Percentiles rank a stretch among this genome's conserved stretches.
Conservation (phyloP, 441 rosid genomes). For the Gossypium lobatum region DNA sequence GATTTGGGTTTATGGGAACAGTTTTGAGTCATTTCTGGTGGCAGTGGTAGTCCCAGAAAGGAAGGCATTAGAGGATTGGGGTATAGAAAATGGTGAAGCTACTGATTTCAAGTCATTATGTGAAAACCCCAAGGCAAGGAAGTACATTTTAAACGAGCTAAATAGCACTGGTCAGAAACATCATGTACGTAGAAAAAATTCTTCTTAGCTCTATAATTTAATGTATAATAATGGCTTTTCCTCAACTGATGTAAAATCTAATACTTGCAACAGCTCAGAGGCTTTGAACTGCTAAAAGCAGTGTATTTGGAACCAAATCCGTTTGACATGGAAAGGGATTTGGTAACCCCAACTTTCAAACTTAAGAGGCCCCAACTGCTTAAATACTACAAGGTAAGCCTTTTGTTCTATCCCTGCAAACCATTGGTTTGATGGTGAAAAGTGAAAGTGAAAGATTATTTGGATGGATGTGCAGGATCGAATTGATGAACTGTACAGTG, state of each 20-base stretch:
- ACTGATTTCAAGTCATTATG: slow-evolving; percentile 62
- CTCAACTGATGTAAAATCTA: slow-evolving; percentile 10
- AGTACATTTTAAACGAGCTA: slow-evolving; percentile 65
- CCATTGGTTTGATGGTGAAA: background rate
- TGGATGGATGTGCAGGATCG: slow-evolving; percentile 37
- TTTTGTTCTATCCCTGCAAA: background rate
- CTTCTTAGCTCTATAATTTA: background rate
- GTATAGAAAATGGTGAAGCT: slow-evolving; percentile 33
- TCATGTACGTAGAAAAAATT: slow-evolving; percentile 35
- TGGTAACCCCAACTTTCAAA: slow-evolving; percentile 82
- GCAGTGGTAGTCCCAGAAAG: slow-evolving; percentile 73
- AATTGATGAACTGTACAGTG: slow-evolving; percentile 59
- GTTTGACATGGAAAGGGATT: slow-evolving; percentile 75
- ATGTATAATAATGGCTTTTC: background rate
- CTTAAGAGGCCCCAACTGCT: slow-evolving; percentile 88
- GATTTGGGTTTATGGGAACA: slow-evolving; percentile 74
- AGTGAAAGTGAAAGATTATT: background rate
- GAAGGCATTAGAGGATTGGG: slow-evolving; percentile 77
- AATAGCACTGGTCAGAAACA: slow-evolving; percentile 58
- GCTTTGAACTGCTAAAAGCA: slow-evolving; percentile 82
- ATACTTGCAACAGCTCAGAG: slow-evolving; percentile 51
- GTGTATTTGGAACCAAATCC: slow-evolving; percentile 67
- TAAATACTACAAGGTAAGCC: slow-evolving; percentile 58
- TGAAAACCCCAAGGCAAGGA: slow-evolving; percentile 50
- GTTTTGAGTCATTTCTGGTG: slow-evolving; percentile 33